Conservation (phyloP, 2,329 filamentous ascomycete species). For the Chrysoporthe cubensis region DNA sequence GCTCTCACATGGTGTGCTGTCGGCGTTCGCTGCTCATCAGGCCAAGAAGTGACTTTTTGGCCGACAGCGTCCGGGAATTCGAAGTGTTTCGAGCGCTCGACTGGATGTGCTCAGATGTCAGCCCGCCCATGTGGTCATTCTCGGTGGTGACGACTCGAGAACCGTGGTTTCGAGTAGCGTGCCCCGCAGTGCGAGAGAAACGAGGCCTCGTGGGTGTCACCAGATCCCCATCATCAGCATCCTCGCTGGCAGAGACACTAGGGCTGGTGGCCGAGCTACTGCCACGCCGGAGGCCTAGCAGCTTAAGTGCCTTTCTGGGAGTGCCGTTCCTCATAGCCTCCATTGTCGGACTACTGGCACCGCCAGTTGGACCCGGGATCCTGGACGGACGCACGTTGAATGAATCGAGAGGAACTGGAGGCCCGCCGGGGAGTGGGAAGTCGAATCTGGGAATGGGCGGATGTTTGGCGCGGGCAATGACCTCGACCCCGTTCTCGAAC, state of each 20-base stretch:
- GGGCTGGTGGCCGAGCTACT: background rate
- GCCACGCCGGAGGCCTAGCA: slow-evolving; percentile 18
- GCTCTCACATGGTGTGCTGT: background rate
- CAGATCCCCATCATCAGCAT: background rate
- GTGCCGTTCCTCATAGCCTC: slow-evolving; percentile 21
- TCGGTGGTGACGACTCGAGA: background rate
- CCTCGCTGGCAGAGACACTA: background rate
- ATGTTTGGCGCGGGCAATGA: slow-evolving; percentile 6
- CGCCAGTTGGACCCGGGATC: slow-evolving; percentile 15
- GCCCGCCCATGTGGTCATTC: background rate
- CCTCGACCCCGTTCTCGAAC: slow-evolving; percentile 9
- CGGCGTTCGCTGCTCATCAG: slow-evolving; percentile 14
- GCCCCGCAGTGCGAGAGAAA: background rate
- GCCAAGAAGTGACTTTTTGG: slow-evolving; percentile 15
- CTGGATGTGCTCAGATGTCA: background rate
- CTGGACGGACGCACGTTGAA: slow-evolving; percentile 13
- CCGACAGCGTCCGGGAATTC: background rate
- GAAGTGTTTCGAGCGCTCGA: background rate
- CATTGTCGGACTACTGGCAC: slow-evolving; percentile 14
- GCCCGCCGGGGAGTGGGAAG: background rate
- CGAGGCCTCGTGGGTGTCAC: slow-evolving; percentile 15
- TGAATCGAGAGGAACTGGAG: background rate
- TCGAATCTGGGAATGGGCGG: slow-evolving; percentile 8
- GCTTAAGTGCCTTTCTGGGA: slow-evolving; percentile 22
- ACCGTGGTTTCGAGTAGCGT: background rate